phyloP scores from a whole-genome alignment of 2,329 filamentous ascomycete species.

The Colletotrichum liaoningense region DNA sequence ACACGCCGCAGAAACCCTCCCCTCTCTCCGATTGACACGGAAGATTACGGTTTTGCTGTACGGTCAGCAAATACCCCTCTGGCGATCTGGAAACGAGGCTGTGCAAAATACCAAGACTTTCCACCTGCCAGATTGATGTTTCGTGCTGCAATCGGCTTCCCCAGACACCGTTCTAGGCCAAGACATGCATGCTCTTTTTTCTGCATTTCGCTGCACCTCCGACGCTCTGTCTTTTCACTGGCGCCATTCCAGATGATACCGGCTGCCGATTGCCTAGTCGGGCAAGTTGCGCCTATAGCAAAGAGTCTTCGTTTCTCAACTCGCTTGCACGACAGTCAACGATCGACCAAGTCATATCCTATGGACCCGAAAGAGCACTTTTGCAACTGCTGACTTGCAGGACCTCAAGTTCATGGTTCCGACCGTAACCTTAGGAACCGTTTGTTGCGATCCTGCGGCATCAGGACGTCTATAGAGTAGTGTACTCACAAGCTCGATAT shows the following conservation, averaged over 20 bases:
- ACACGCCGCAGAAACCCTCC: neutral
- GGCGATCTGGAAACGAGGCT: conserved; percentile 30
- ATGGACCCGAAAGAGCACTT: neutral
- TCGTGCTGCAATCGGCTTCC: conserved; percentile 33
- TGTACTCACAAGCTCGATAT: neutral
- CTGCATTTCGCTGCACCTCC: conserved; percentile 27
- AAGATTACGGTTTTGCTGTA: neutral
- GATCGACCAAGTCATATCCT: neutral
- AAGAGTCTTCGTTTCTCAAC: neutral
- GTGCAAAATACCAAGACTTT: conserved; percentile 35
- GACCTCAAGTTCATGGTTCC: neutral
- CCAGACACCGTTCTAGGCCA: conserved; percentile 30
- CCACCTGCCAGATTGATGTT: conserved; percentile 35
- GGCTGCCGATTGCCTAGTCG: conserved; percentile 10
- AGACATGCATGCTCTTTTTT: conserved; percentile 16
- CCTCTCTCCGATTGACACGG: neutral
- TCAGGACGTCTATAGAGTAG: neutral
- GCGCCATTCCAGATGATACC: neutral
- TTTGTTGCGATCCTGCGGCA: conserved; percentile 1
- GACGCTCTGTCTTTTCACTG: conserved; percentile 3
- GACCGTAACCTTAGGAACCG: neutral
- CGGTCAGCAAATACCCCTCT: conserved; percentile 20
- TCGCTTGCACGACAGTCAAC: neutral
- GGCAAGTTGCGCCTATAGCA: neutral
- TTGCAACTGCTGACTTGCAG: neutral